phyloP scores from a whole-genome alignment of 2,329 filamentous ascomycete species.

The Pseudocercospora cruenta region DNA sequence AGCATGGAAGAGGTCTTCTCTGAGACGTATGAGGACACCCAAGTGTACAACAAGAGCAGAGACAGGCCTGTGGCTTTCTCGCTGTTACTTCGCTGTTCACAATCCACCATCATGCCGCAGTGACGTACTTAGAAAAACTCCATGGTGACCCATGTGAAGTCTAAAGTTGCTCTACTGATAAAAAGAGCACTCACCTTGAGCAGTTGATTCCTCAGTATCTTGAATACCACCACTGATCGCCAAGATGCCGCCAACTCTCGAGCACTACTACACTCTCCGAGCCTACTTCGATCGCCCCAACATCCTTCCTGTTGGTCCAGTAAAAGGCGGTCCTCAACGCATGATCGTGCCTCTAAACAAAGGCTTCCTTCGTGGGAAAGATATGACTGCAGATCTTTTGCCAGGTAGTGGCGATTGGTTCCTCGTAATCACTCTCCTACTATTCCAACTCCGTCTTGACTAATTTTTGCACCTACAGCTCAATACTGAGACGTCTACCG shows the following conservation, averaged over 20 bases:
- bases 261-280: constrained; percentile 13
- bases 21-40: no score
- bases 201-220: no score
- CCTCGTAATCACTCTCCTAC: neutral
- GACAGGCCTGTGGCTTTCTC: no score
- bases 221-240: no score
- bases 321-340: constrained; percentile 9
- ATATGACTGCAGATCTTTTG: constrained; percentile 7
- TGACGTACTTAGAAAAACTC: no score
- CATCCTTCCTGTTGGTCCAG: constrained; percentile 7
- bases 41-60: no score
- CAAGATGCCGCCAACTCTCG: constrained; percentile 8
- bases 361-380: constrained; percentile 2
- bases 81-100: no score
- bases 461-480: neutral
- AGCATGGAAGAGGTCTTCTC: no score
- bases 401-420: constrained; percentile 14
- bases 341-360: constrained; percentile 9
- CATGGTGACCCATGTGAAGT: no score
- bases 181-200: no score
- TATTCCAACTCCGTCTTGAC: neutral
- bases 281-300: constrained; percentile 15
- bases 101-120: no score
- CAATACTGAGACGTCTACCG: constrained; percentile 7
- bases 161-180: no score